These are phyloP conservation scores for Trametes gibbosa DNA, from an alignment of 768 basidiomycete species.

Conservation along the genomic window DNA sequence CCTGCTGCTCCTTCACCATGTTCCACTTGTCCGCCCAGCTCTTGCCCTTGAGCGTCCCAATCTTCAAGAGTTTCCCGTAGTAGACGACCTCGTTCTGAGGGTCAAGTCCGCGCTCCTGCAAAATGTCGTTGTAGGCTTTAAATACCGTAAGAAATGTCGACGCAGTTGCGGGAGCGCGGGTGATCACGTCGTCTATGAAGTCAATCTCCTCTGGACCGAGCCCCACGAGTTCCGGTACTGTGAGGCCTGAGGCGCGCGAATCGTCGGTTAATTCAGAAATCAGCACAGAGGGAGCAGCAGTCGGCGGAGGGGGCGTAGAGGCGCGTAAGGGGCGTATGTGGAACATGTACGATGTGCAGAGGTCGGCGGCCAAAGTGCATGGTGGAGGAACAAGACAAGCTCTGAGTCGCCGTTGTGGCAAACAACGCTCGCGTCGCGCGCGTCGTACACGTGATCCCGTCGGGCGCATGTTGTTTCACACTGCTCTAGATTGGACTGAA, in stretches of 20 bases:
- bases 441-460: constrained; percentile 17
- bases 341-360: constrained; percentile 25
- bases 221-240: constrained; percentile 31
- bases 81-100: constrained; percentile 73
- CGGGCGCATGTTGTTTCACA: neutral
- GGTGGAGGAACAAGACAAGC: constrained; percentile 2
- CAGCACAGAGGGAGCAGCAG: constrained; percentile 5
- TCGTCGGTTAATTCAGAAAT: constrained; percentile 16
- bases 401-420: constrained; percentile 3
- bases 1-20: constrained; percentile 58
- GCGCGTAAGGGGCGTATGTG: constrained; percentile 34
- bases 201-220: constrained; percentile 51
- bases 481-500: too few relatives aligned
- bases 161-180: constrained; percentile 61
- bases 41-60: constrained; percentile 75
- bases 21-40: constrained; percentile 86
- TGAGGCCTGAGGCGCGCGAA: constrained; percentile 25
- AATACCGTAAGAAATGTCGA: constrained; percentile 80
- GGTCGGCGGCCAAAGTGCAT: neutral
- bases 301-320: constrained; percentile 31
- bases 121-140: constrained; percentile 80
- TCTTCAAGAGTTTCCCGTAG: constrained; percentile 79
- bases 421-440: constrained; percentile 17
- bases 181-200: constrained; percentile 73
- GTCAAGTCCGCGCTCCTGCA: constrained; percentile 73